These are phyloP conservation scores for Bjerkandera adusta DNA, from an alignment of 1,284 basidiomycete species.

Conservation along the genomic window DNA sequence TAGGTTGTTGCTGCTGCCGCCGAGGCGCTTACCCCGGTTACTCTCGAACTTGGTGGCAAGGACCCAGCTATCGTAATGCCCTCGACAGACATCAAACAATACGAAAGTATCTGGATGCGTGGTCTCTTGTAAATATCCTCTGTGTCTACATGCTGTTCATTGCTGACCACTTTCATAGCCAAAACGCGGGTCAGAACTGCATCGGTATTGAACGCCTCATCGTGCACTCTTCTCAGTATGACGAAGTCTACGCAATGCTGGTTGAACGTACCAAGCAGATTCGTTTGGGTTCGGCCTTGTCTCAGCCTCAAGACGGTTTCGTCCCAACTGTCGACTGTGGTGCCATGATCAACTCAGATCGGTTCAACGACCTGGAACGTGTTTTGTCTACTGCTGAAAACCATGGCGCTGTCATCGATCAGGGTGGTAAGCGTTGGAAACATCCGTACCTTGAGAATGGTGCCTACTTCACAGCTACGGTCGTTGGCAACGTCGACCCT, in stretches of 20 bases:
- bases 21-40: slow-evolving; percentile 83
- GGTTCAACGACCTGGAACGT: slow-evolving; percentile 72
- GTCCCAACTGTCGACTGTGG: slow-evolving; percentile 76
- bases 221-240: slow-evolving; percentile 76
- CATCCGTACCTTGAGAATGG: slow-evolving; percentile 70
- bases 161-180: slow-evolving; percentile 43
- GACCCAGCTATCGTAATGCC: slow-evolving; percentile 79
- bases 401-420: slow-evolving; percentile 67
- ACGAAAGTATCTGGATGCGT: slow-evolving; percentile 78
- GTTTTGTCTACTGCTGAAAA: slow-evolving; percentile 72
- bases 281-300: slow-evolving; percentile 68
- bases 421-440: slow-evolving; percentile 62
- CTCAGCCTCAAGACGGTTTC: slow-evolving; percentile 61
- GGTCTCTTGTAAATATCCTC: slow-evolving; percentile 75
- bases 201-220: slow-evolving; percentile 94
- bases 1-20: slow-evolving; percentile 84
- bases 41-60: slow-evolving; percentile 88
- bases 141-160: slow-evolving; percentile 4
- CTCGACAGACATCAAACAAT: slow-evolving; percentile 67
- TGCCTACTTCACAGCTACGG: slow-evolving; percentile 85
- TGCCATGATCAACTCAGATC: slow-evolving; percentile 70
- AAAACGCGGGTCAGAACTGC: slow-evolving; percentile 95
- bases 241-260: slow-evolving; percentile 69
- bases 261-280: slow-evolving; percentile 62
- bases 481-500: slow-evolving; percentile 79